Conservation (phyloP, 2,329 filamentous ascomycete species). For the Teratosphaeria viscida region DNA sequence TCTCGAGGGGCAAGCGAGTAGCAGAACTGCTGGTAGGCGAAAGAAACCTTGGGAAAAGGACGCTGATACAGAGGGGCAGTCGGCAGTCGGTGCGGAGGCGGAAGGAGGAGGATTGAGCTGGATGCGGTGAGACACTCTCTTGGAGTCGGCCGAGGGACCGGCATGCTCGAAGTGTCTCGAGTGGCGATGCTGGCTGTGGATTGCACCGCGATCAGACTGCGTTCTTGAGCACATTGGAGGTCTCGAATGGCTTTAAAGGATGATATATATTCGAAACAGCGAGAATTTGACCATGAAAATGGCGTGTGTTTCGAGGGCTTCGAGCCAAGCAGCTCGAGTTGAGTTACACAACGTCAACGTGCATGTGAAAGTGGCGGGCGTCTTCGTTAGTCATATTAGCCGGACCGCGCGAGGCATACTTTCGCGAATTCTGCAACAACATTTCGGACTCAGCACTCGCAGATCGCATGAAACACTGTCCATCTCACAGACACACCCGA, state of each 20-base stretch:
- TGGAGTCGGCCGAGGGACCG: not conserved
- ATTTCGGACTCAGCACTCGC: not conserved
- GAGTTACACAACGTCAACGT: not conserved
- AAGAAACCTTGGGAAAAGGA: conserved; percentile 72
- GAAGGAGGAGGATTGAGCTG: not conserved
- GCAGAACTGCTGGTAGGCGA: conserved; percentile 42
- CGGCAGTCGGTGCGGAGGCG: not conserved
- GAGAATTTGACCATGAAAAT: too few relatives aligned
- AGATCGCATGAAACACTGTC: not conserved
- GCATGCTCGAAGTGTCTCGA: too few relatives aligned
- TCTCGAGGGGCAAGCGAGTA: conserved; percentile 56
- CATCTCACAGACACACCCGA: not conserved
- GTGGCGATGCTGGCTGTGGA: too few relatives aligned
- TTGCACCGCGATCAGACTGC: too few relatives aligned
- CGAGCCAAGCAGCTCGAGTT: not conserved
- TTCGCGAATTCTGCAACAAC: not conserved
- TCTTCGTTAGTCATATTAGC: not conserved
- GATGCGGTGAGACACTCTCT: not conserved
- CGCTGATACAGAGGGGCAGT: not conserved
- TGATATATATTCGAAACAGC: too few relatives aligned
- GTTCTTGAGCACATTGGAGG: too few relatives aligned
- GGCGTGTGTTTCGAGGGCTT: not conserved
- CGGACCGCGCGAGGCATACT: not conserved
- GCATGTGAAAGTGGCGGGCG: not conserved
- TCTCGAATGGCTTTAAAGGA: too few relatives aligned